Base-by-base conservation (phyloP, 441 rosid genomes). In the Arabidopsis lyrata region DNA sequence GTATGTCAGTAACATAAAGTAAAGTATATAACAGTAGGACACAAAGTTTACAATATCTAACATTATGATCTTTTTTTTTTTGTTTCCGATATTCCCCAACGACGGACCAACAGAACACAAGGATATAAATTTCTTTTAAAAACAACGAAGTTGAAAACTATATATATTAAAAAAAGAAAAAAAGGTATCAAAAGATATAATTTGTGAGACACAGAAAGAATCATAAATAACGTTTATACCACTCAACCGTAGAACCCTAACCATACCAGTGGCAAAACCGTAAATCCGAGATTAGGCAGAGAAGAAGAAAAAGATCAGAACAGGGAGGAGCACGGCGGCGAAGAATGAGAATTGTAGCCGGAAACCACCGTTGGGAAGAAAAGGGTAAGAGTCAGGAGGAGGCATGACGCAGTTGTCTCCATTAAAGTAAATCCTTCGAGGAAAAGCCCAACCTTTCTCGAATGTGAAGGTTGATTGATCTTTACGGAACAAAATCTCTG, bases 401-500 rank as follows among this genome's bases (percentile, higher is more conserved):
- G 97, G 99, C 99, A 94, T 92, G 29, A 94, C 99, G 50, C 99
- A 94, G 24, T 92, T 89, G 59, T 94, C 97, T 8, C 99, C 97
- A 39, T 94, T 94, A 60, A 92, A 94, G 76, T 92, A 92, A 63
- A 92, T 86, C 78, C 99, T 77, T n/a, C 96, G 81, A 16, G 99
- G 97, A 77, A 92, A 94, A 35, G 95, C 99, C 99, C 99, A 92
- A 55, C 99, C 99, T 83, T 92, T 92, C 14, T 92, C 97, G 15
- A 92, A 92, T n/a, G 97, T 89, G 66, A 95, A 95, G 35, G 97
- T 88, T 52, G 96, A 80, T 57, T 66, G 61, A 54, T 95, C 96
- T 80, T 95, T 95, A 27, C 81, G 84, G 85, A 92, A 89, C 77
- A 95, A 81, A 54, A 95, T 81, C 83, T 95, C 99, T 10, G 97